Base-by-base conservation (phyloP, 257 asterid species). In the Fraxinus pennsylvanica region DNA sequence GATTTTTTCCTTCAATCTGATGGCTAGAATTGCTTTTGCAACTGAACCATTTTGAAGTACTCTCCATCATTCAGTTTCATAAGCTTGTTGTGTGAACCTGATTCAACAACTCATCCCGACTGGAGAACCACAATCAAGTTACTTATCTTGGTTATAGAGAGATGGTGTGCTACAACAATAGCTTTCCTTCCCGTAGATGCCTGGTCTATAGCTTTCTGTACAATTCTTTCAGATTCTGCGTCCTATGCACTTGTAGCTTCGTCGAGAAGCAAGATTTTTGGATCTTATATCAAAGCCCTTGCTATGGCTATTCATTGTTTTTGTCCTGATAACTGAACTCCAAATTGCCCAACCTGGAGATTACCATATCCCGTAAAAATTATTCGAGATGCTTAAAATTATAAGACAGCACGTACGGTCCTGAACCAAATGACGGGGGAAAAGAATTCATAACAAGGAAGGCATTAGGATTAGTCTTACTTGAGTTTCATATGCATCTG, bases 211-310 rank as follows among this genome's bases (percentile, higher is more conserved):
- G 97, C 97, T 77, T 79, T 85, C 78, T 92, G 97, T 43, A 92
- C 97, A 19, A 83, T 77, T 35, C 85, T 84, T 75, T 92, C 96
- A 1, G 96, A 92, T 74, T 92, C 90, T 32, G 96, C 78, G 63
- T 90, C 97, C 4, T 90, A 85, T 29, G 97, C 97, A 47, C 96
- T 90, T 3, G 97, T 92, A 57, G 97, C 97, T 82, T 92, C 97
- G 69, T 92, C 97, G 9, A 92, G 90, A 75, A 92, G 89, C 81
- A 90, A 68, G 77, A 92, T 80, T 80, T 89, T 92, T 21, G 96
- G 97, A 36, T 89, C 82, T 74, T 94, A 85, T 80, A 92, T 88
- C 85, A 92, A 72, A 15, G 97, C 96, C 72, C 96, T 84, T 52
- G 96, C 97, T 83, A 92, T 90, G 39, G 97, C 97, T 83, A 92